Evolutionary conservation across 768 basidiomycete species (phyloP), one percentile per base, ranked within the genome.

Genomic region (Phaffia tasmanica): DNA sequence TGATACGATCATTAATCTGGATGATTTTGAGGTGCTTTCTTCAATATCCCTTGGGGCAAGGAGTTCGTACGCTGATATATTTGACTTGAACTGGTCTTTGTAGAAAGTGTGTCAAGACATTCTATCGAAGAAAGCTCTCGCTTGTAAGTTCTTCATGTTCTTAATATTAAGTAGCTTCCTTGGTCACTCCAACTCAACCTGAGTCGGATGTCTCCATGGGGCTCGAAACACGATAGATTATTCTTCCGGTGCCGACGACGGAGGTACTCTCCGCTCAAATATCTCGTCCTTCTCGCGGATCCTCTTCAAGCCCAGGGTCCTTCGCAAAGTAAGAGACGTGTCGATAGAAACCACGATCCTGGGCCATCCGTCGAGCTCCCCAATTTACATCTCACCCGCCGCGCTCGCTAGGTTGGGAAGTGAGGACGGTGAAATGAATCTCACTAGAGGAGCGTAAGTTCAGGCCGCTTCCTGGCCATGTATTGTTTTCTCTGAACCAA

Each of bases 401-500:
- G 67, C 67, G 57, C 63, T 69, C 49, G 67, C 67, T 6, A 32
- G 67, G 48, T 58, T 69, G 16, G 67, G 67, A 53, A 50, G 58
- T 48, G 67, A 69, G 23, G 67, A 69, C 42, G 67, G 67, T 3
- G 67, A 69, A 51, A 64, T 64, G 67, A 69, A 69, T 46, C n/a
- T 69, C 16, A 61, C 58, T 3, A 60, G 49, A 35, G 67, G 67
- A 54, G 67, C 67, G 60, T 57, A 23, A 25, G 56, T 57, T 14
- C 27, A 25, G 7, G 25, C 16, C n/a, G 7, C 4, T 23, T 57
- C 25, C 29, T 14, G 7, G 3, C 56, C 29, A 25, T 7, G 6
- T 32, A 27, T 16, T 18, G 25, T 7, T 19, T 32, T 57, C 3
- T 18, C 8, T 32, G 5, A n/a, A n/a, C n/a, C n/a, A n/a, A n/a